Base-by-base conservation (phyloP, 306 rosid species). In the Abrus precatorius region DNA sequence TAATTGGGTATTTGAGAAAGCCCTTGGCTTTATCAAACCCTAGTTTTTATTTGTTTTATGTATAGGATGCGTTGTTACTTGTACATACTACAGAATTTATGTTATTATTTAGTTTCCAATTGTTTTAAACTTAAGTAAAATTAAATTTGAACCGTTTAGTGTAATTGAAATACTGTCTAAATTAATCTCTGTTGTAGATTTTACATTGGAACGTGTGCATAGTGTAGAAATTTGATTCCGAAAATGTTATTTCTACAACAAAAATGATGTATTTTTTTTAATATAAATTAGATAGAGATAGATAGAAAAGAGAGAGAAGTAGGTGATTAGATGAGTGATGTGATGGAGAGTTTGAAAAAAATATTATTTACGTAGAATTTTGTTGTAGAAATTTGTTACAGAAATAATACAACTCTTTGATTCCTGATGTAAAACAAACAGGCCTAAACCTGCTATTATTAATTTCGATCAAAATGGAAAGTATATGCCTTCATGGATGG, bases 1-100 rank as follows among this genome's bases (percentile, higher is more conserved):
- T 43, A 47, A 66, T 62, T 71, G 79, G 66, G 50, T 32, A 45
- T 83, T 75, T 59, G 67, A 57, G 72, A 60, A 59, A 57, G 71
- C 4, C 75, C 10, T 68, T 38, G 27, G 13, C 49, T 60, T 76
- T 7, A 44, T 33, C 68, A 73, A 63, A 64, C 80, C 80, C 66
- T 67, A 67, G 13, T 73, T 73, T 78, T 68, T 32, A 13, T 65
- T 12, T 69, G 29, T 27, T 33, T 38, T 61, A 1, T 48, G 13
- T 71, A 47, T 36, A 36, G 4, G 2, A 9, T 8, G 47, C 6
- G 9, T 29, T 5, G 13, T 20, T 40, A 40, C 30, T 6, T 30
- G 47, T 54, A 50, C 34, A 3, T 55, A 27, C 38, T 36, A 14
- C 3, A 36, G 0, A 20, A 20, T 20, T 20, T 20, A 0, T 20